These are phyloP conservation scores for Paraconiothyrium brasiliense DNA, from an alignment of 2,329 filamentous ascomycete species.

Conservation along the genomic window DNA sequence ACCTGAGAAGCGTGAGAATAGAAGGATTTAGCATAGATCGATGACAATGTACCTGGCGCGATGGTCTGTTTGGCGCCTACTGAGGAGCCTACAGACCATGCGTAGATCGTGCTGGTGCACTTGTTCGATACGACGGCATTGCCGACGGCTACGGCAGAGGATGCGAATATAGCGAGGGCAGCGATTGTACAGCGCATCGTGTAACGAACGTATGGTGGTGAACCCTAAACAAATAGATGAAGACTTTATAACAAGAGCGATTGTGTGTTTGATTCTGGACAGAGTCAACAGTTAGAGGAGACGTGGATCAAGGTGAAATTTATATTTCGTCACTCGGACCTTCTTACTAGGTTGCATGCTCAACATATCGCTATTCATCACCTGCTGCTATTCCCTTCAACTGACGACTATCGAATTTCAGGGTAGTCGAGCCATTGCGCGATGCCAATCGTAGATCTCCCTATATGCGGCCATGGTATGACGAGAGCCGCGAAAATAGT, in stretches of 20 bases:
- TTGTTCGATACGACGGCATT: constrained; percentile 39
- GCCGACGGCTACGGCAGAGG: constrained; percentile 32
- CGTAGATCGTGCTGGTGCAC: constrained; percentile 30
- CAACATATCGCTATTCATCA: background rate
- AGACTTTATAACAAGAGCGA: background rate
- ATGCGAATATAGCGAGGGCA: constrained; percentile 23
- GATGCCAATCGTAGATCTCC: background rate
- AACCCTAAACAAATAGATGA: background rate
- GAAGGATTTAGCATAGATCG: background rate
- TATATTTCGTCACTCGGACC: background rate
- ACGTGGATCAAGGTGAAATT: background rate
- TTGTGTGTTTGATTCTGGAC: background rate
- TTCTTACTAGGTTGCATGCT: background rate
- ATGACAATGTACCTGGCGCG: constrained; percentile 25
- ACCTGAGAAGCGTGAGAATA: constrained; percentile 16
- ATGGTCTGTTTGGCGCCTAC: constrained; percentile 29
- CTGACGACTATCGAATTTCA: background rate
- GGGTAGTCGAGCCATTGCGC: constrained; percentile 1
- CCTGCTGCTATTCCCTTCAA: background rate
- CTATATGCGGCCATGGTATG: background rate
- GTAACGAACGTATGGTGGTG: background rate
- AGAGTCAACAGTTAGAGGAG: background rate
- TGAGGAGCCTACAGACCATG: constrained; percentile 36
- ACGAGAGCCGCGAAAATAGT: background rate
- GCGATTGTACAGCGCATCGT: constrained; percentile 29